Base-by-base conservation (phyloP, 1,139 yeast species). In the Sugiyamaella japonica region DNA sequence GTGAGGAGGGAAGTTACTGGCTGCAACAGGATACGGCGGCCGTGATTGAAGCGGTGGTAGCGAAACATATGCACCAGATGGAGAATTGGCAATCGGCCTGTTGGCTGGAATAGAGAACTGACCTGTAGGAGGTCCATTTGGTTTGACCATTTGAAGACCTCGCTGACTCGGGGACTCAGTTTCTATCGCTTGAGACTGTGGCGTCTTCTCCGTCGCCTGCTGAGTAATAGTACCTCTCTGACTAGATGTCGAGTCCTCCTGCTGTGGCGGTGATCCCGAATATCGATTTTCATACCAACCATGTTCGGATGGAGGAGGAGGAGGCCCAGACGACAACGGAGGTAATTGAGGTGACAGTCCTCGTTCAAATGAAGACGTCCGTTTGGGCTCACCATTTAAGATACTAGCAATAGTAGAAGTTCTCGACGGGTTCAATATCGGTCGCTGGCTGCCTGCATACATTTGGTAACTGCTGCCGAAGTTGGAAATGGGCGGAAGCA, bases 321-420 rank as follows among this genome's bases (percentile, higher is more conserved):
- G 20, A n/a, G 44, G 10, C 8, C 41, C 49, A 20, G 43, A 37
- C 10, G 50, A 36, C 38, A 48, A 40, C 17, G 55, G 55, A 10
- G 53, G 54, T 32, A 44, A 40, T 16, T 20, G 54, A 8, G 50
- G 57, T 8, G 57, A 40, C 15, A 48, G 51, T 2, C 54, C 53
- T 46, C 44, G 20, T 25, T 50, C 59, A 10, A 41, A 48, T 15
- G 55, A 23, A 7, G 49, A 37, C 5, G 25, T 20, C 25, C 40
- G 53, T 13, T 39, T 29, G 4, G 61, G 58, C 12, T 42, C 52
- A n/a, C 48, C 53, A 50, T 60, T 61, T 41, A 61, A 51, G 42
- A 61, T 57, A 29, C 62, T 58, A 15, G 61, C 53, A 38, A 61
- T 61, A 17, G 59, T 48, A 1, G 63, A 59, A 31, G 54, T 54